These are phyloP conservation scores for Monilinia vaccinii-corymbosi DNA, from an alignment of 2,329 filamentous ascomycete species.

Conservation along the genomic window DNA sequence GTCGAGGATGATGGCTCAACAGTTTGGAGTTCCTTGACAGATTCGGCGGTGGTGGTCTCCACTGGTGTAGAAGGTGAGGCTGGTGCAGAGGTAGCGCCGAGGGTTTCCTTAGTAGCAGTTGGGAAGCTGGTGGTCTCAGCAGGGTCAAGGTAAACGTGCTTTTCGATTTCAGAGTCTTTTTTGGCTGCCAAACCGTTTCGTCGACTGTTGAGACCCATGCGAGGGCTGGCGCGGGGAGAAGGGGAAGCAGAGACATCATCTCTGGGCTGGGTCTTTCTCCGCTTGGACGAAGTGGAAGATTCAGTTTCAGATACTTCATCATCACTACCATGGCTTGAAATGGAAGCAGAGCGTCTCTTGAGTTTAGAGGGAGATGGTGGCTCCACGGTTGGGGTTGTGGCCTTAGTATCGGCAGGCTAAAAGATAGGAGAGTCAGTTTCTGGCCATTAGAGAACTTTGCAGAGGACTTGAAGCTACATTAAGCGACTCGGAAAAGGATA, in stretches of 20 bases:
- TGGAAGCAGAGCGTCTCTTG: neutral
- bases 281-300: neutral
- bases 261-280: neutral
- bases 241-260: neutral
- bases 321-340: neutral
- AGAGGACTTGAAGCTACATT: neutral
- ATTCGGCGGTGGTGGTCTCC: too few species aligned
- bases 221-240: neutral
- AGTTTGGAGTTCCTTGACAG: neutral
- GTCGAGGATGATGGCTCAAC: neutral
- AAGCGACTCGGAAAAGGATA: neutral
- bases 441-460: neutral
- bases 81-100: too few species aligned
- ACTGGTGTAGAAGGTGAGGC: neutral
- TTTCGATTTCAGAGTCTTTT: neutral
- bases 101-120: neutral
- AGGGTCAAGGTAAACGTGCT: neutral
- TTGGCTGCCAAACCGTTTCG: neutral
- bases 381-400: neutral
- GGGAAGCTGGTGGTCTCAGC: neutral
- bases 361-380: neutral
- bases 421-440: neutral
- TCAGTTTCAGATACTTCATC: neutral
- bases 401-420: neutral
- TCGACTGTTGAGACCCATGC: neutral